phyloP scores from a whole-genome alignment of 345 rosid species.

The Aurinia saxatilis region DNA sequence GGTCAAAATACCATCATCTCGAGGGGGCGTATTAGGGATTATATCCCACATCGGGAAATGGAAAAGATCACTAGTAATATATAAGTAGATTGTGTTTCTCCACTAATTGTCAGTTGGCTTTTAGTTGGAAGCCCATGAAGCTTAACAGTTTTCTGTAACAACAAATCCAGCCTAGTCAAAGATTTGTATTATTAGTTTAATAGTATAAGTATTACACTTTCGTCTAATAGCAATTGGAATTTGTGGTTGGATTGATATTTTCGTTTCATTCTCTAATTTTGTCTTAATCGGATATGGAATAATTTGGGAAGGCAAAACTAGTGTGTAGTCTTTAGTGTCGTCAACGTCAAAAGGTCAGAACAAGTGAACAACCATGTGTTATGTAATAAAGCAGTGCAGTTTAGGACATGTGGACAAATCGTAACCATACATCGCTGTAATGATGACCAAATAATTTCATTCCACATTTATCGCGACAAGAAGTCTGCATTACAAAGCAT shows the following conservation, averaged over 20 bases:
- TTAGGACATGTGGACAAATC: conserved; percentile 1
- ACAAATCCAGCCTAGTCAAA: too few species aligned
- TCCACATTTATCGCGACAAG: conserved; percentile 11
- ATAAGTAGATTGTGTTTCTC: too few species aligned
- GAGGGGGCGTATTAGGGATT: too few species aligned
- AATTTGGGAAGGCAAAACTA: not conserved
- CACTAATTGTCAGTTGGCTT: too few species aligned
- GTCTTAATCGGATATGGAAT: conserved; percentile 4
- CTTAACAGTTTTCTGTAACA: too few species aligned
- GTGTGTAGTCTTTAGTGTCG: not conserved
- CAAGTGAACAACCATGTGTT: conserved; percentile 23
- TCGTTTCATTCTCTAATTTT: conserved; percentile 8
- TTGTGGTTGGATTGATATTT: conserved; percentile 1
- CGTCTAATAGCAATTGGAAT: too few species aligned
- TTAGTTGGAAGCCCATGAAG: too few species aligned
- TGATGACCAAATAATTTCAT: conserved; percentile 31
- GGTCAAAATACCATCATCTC: too few species aligned
- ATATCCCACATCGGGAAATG: too few species aligned
- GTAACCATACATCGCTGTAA: conserved; percentile 15
- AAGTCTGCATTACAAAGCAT: not conserved
- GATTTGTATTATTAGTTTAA: too few species aligned
- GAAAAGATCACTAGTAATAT: too few species aligned
- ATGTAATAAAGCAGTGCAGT: not conserved
- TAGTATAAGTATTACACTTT: too few species aligned
- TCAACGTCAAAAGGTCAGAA: conserved; percentile 18